Percentiles rank a stretch among this genome's conserved stretches.
phyloP scores from a whole-genome alignment of 2,329 filamentous ascomycete genomes.

The Dothiorella sarmentorum region DNA sequence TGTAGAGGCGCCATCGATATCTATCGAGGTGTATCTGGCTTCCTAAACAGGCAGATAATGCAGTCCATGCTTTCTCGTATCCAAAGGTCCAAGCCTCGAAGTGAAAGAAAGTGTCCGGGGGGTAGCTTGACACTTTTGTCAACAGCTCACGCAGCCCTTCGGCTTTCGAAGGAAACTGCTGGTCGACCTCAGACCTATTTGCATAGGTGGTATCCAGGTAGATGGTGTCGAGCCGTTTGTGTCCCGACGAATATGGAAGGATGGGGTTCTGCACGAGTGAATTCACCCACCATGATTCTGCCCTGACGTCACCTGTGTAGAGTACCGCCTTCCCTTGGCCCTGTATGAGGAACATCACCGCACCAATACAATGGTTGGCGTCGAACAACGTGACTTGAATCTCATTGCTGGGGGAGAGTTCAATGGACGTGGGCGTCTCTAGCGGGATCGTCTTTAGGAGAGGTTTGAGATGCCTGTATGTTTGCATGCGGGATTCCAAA shows the following conservation, averaged over 20 bases:
- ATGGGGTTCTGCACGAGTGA: constrained; percentile 66
- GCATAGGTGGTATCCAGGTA: constrained; percentile 88
- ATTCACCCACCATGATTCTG: constrained; percentile 83
- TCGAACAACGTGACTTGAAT: constrained; percentile 82
- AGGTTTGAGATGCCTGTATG: constrained; percentile 71
- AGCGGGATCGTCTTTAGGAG: constrained; percentile 77
- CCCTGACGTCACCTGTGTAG: constrained; percentile 85
- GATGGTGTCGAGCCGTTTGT: constrained; percentile 64
- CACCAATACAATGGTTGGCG: constrained; percentile 87
- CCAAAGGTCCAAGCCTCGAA: constrained; percentile 88
- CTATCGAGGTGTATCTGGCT: constrained; percentile 76
- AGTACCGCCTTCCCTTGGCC: constrained; percentile 65
- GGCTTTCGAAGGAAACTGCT: constrained; percentile 61
- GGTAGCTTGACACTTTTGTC: constrained; percentile 63
- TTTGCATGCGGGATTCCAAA: constrained; percentile 68
- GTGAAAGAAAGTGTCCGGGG: constrained; percentile 73
- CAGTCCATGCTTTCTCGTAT: constrained; percentile 89
- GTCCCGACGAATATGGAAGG: constrained; percentile 62
- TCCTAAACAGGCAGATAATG: constrained; percentile 66
- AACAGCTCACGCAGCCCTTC: constrained; percentile 74
- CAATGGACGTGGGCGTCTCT: constrained; percentile 72
- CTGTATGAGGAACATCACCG: constrained; percentile 91
- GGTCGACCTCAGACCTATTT: constrained; percentile 47
- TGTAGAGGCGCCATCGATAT: constrained; percentile 74
- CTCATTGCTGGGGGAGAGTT: constrained; percentile 64